Base-by-base conservation (phyloP, 306 rosid genomes). In the Cucumis sativus region DNA sequence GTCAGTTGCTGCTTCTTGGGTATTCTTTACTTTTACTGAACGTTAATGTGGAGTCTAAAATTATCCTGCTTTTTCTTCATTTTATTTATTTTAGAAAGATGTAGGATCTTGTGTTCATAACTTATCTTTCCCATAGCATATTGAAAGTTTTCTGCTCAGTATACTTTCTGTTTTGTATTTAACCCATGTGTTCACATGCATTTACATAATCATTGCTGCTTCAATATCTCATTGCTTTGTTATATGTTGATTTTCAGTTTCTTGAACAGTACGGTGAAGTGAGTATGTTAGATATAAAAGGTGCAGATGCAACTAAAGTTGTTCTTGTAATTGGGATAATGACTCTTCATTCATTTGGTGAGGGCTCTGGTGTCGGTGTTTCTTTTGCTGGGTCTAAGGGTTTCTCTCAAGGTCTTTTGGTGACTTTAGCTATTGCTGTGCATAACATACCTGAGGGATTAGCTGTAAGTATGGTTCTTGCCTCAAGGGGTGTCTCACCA, bases 261-360 rank as follows among this genome's bases (percentile, higher is more conserved):
- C 98, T 96, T 70, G 98, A 96, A 85, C 97, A 88, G 84, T 85
- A 92, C n/a, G 99, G 97, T 71, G 99, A 96, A 78, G 98, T 96
- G 72, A 96, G 99, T 82, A 96, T 96, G 99, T 82, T 92, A 87
- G 99, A 96, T 83, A 87, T 96, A 80, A 96, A 96, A 85, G 99
- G 99, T 76, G 99, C 99, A 33, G 99, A 96, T 80, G 99, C 99
- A 57, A 52, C 96, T 52, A 91, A 92, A 86, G 99, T 92, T 75
- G 92, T 92, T 84, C 98, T 96, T 78, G 90, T 96, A 40, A 89
- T 96, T 88, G 99, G 98, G 72, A 96, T 96, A 84, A 92, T 96
- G 99, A 92, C 98, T 61, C 98, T 92, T 67, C 99, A 96, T 87
- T 96, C 99, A 68, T 96, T 96, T 83, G 99, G 99, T 54, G 99